Evolutionary conservation across 1,139 yeast species (phyloP).

Genomic region (Kodamaea sp.): DNA sequence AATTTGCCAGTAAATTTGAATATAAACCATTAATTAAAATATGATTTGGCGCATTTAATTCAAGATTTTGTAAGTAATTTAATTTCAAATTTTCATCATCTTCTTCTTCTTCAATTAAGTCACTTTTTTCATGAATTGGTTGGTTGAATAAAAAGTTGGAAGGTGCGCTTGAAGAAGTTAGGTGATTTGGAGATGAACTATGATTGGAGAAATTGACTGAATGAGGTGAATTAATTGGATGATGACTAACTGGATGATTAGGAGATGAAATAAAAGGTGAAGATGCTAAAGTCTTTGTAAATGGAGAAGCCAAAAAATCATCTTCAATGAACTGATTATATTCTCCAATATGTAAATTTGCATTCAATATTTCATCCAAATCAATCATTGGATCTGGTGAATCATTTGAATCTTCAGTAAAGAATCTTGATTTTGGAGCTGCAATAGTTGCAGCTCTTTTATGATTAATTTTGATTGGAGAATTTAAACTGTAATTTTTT

Average conservation of each 20-base stretch:
- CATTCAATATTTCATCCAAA: conserved; percentile 54
- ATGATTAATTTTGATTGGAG: conserved; percentile 33
- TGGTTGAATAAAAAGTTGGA: conserved; percentile 24
- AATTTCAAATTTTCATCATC: conserved; percentile 7
- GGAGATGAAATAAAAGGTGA: conserved; percentile 26
- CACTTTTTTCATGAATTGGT: conserved; percentile 31
- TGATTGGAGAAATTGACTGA: not conserved
- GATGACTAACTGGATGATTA: conserved; percentile 10
- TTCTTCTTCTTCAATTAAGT: conserved; percentile 26
- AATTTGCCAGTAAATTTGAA: conserved; percentile 30
- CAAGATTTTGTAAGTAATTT: conserved; percentile 7
- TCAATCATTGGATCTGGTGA: conserved; percentile 64
- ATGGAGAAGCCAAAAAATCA: conserved; percentile 36
- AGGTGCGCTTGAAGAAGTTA: conserved; percentile 4
- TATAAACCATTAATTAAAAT: conserved; percentile 22
- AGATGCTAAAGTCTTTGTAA: conserved; percentile 25
- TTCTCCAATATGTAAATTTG: conserved; percentile 31
- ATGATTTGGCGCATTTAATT: conserved; percentile 18
- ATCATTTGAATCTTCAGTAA: conserved; percentile 37
- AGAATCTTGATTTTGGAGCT: conserved; percentile 24
- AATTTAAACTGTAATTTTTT: conserved; percentile 23
- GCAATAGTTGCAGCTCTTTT: conserved; percentile 21
- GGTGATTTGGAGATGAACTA: not conserved
- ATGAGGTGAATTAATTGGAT: no score
- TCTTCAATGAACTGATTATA: conserved; percentile 21